phyloP scores from a whole-genome alignment of 1,284 basidiomycete genomes.

The Moesziomyces globuligerus region DNA sequence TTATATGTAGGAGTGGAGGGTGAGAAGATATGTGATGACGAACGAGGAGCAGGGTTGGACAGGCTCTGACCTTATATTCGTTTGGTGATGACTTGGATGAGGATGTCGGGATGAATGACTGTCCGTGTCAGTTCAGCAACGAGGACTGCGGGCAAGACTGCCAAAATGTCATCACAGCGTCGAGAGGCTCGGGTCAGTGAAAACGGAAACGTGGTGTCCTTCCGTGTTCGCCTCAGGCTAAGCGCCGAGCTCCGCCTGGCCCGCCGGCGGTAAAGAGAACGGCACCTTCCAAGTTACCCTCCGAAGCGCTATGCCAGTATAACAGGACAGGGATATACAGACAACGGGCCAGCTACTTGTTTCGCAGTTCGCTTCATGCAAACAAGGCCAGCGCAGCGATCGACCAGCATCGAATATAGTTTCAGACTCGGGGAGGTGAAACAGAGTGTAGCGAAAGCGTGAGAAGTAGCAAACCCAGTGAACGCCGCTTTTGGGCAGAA shows the following conservation, averaged over 20 bases:
- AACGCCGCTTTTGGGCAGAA: background rate
- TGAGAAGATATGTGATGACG: background rate
- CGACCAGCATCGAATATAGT: background rate
- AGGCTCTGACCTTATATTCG: no score
- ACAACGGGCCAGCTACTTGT: no score
- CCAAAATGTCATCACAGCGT: no score
- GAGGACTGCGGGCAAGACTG: no score
- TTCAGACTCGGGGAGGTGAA: background rate
- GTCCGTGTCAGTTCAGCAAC: no score
- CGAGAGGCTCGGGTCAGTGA: background rate
- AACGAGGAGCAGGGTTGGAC: no score
- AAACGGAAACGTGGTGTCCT: background rate
- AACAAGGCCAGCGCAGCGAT: background rate
- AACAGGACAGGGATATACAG: background rate
- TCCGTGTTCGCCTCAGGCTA: background rate
- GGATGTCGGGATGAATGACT: no score
- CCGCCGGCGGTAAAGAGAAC: background rate
- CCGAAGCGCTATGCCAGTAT: no score
- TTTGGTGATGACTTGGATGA: no score
- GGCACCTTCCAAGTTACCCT: no score
- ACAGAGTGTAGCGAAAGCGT: background rate
- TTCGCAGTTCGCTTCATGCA: background rate
- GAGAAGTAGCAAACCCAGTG: no score
- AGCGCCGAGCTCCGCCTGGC: background rate
- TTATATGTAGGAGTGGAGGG: background rate